Conservation (phyloP, 140 eudicot genomes). For the Flaveria floridana region DNA sequence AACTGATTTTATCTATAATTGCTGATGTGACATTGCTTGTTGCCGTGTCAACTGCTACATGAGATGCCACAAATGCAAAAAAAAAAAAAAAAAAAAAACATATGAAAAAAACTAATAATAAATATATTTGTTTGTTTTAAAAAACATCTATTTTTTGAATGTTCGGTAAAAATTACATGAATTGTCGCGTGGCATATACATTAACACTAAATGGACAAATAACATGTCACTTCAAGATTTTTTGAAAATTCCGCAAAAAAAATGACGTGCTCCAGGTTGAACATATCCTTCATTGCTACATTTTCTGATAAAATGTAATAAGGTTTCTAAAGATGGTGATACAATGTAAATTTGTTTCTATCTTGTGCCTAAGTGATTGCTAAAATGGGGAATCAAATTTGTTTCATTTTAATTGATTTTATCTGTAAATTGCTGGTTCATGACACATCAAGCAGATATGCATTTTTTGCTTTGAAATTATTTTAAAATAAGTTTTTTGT, state of each 20-base stretch:
- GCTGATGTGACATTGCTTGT: neutral
- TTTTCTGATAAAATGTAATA: neutral
- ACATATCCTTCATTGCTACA: neutral
- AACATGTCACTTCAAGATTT: no score
- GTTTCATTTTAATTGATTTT: slow-evolving; percentile 1
- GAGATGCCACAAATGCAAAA: neutral
- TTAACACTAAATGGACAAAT: no score
- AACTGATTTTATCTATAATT: slow-evolving; percentile 1
- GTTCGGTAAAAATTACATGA: no score
- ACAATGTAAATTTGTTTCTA: neutral
- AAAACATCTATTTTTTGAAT: no score
- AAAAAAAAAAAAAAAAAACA: no score
- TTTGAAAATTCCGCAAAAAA: neutral
- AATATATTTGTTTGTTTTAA: no score
- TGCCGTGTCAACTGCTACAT: neutral
- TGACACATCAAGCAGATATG: neutral
- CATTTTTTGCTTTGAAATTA: neutral
- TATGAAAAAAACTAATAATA: no score
- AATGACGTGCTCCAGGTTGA: neutral
- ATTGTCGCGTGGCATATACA: no score
- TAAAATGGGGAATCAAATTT: neutral
- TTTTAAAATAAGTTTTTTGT: neutral
- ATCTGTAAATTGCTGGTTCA: neutral
- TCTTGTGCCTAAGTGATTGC: neutral
- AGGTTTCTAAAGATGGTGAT: neutral